Conservation (phyloP, 2,329 filamentous ascomycete genomes). For the Neofusicoccum laricinum region DNA sequence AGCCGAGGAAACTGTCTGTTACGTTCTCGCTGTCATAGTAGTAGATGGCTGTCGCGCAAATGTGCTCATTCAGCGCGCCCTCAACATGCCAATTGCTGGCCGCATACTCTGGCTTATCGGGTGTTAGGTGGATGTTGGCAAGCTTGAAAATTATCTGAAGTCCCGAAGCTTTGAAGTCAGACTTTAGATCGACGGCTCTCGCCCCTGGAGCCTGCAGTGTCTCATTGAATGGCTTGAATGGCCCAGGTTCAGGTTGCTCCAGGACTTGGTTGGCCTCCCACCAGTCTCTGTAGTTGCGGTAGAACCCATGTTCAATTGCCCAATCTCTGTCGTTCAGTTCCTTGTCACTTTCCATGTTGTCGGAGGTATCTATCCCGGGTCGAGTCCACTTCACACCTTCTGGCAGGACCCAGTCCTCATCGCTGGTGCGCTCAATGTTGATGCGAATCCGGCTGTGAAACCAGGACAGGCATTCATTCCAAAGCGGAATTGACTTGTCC, state of each 20-base stretch:
- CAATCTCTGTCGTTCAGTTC: neutral
- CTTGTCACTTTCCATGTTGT: neutral
- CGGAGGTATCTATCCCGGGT: neutral
- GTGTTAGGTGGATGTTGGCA: slow-evolving; percentile 57
- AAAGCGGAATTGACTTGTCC: slow-evolving; percentile 43
- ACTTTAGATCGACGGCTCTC: slow-evolving; percentile 20
- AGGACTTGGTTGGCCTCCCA: neutral
- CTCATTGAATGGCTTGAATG: neutral
- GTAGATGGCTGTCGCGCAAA: slow-evolving; percentile 61
- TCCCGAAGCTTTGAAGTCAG: slow-evolving; percentile 39
- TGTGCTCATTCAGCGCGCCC: slow-evolving; percentile 57
- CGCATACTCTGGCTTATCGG: slow-evolving; percentile 54
- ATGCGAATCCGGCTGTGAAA: slow-evolving; percentile 11
- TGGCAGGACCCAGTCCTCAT: neutral
- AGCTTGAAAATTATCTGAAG: slow-evolving; percentile 65
- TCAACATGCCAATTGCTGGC: slow-evolving; percentile 56
- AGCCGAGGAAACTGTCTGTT: slow-evolving; percentile 49
- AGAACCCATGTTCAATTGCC: neutral
- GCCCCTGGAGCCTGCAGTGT: neutral
- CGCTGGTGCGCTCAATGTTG: neutral
- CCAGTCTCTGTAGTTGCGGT: neutral
- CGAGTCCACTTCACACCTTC: neutral
- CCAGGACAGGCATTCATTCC: slow-evolving; percentile 37
- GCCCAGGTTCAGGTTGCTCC: neutral
- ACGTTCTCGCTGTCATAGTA: slow-evolving; percentile 63